Evolutionary conservation across 176 grass and related monocot genomes (phyloP), one percentile per base, ranked within the genome.

Genomic region (Melocanna baccifera): DNA sequence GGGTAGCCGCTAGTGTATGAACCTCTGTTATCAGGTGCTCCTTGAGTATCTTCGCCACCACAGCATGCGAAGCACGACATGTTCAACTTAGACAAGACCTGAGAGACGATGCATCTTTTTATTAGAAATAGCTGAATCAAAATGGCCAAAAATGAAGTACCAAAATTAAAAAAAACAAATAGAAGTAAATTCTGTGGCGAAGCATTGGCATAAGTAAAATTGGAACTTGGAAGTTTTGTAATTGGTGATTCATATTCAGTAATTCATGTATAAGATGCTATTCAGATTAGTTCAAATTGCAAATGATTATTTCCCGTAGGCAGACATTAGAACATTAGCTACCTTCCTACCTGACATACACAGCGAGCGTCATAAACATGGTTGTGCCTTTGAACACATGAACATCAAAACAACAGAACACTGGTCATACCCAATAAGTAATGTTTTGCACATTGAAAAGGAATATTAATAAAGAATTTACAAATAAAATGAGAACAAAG

Each of bases 41-140:
- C 42, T 73, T 80, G 76, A 71, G 76, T 63, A 2, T 86, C 76
- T 50, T 86, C 76, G 0, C 76, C 67, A 1, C 84, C 84, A 72
- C 84, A 86, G 42, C 84, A 86, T 62, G 75, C 67, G 5, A 86
- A 79, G 20, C 84, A 86, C 13, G 76, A 86, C 84, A 86, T 86
- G 40, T 41, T 64, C 66, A 67, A 36, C 29, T 73, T 20, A 62
- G 23, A n/a, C 55, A 80, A 48, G 30, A 62, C 55, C 84, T 80
- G 57, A 66, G 41, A 55, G 28, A 64, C 26, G 23, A 72, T 22
- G 22, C 2, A 39, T 61, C 50, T 52, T 52, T 22, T 43, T 64
- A 28, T 83, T 73, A 64, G 32, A n/a, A 62, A 30, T 39, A 83
- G 11, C 14, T 45, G 6, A 79, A 43, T 63, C 42, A 64, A 20